Evolutionary conservation across 1,139 yeast species (phyloP).

Genomic region (Eremothecium cymbalariae): DNA sequence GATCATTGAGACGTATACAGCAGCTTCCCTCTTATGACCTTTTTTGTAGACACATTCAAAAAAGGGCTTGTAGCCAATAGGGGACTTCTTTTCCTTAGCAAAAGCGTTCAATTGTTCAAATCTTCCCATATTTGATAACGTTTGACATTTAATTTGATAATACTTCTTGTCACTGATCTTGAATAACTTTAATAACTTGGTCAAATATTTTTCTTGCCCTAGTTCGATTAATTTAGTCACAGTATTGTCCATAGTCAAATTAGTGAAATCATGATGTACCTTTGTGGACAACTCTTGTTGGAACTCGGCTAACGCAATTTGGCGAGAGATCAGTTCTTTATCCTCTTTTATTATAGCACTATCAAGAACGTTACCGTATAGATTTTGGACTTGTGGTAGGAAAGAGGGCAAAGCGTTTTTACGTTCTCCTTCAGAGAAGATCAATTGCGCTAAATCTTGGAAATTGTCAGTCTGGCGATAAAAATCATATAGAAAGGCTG

Average conservation of each 20-base stretch:
- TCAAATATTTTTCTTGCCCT: constrained; percentile 53
- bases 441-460: constrained; percentile 38
- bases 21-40: constrained; percentile 26
- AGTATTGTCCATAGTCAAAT: constrained; percentile 49
- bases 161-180: constrained; percentile 55
- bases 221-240: constrained; percentile 45
- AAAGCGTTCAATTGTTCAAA: constrained; percentile 55
- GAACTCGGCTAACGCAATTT: constrained; percentile 42
- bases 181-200: constrained; percentile 50
- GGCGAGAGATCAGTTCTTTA: constrained; percentile 38
- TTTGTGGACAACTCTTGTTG: constrained; percentile 49
- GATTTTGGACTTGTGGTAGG: constrained; percentile 28
- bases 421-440: constrained; percentile 24
- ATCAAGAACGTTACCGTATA: constrained; percentile 22
- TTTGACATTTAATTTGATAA: constrained; percentile 54
- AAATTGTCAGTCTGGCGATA: constrained; percentile 54
- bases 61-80: constrained; percentile 67
- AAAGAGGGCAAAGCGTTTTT: constrained; percentile 13
- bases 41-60: constrained; percentile 27
- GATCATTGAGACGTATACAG: constrained; percentile 23
- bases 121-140: constrained; percentile 43
- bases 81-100: constrained; percentile 47
- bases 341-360: constrained; percentile 26
- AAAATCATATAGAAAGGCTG: constrained; percentile 41
- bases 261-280: constrained; percentile 48